Percentiles rank a stretch among this genome's conserved stretches.
Conservation (phyloP, 495 filamentous ascomycete genomes). For the Aspergillus carlsbadensis region DNA sequence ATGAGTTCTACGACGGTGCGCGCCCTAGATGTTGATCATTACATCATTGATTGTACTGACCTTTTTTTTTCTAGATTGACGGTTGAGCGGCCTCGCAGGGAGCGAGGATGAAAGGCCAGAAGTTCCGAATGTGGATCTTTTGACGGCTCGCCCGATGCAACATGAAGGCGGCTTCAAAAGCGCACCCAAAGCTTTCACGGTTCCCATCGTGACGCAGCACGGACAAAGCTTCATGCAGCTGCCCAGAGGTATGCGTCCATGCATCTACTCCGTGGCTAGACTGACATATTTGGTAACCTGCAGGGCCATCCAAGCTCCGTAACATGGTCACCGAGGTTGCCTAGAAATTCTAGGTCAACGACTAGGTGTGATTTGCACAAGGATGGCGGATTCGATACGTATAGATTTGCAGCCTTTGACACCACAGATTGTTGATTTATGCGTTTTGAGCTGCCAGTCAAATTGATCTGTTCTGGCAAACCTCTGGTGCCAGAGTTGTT, state of each 20-base stretch:
- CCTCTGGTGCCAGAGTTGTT: conserved; percentile 15
- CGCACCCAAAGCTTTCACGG: conserved; percentile 36
- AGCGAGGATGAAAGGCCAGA: conserved; percentile 85
- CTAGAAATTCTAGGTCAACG: conserved; percentile 29
- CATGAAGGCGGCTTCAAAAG: conserved; percentile 37
- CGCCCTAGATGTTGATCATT: neutral
- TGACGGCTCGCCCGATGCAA: conserved; percentile 56
- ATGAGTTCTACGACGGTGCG: conserved; percentile 96
- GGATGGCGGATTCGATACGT: conserved; percentile 34
- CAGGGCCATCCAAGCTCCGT: conserved; percentile 50
- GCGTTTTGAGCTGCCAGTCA: conserved; percentile 23
- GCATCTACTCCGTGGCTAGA: neutral
- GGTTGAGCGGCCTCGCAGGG: conserved; percentile 81
- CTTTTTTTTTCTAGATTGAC: conserved; percentile 70
- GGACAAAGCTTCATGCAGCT: conserved; percentile 37
- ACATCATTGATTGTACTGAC: conserved; percentile 19
- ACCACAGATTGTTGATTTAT: conserved; percentile 24
- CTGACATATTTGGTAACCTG: conserved; percentile 2
- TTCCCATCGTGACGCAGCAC: conserved; percentile 29
- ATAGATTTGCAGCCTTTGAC: conserved; percentile 25
- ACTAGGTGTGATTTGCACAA: conserved; percentile 34
- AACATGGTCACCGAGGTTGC: conserved; percentile 30
- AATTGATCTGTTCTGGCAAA: conserved; percentile 22
- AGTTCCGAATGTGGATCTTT: conserved; percentile 59
- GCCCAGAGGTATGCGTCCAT: conserved; percentile 34